Conservation (phyloP, 192 early-diverging fungal genomes). For the Linnemannia zychae region DNA sequence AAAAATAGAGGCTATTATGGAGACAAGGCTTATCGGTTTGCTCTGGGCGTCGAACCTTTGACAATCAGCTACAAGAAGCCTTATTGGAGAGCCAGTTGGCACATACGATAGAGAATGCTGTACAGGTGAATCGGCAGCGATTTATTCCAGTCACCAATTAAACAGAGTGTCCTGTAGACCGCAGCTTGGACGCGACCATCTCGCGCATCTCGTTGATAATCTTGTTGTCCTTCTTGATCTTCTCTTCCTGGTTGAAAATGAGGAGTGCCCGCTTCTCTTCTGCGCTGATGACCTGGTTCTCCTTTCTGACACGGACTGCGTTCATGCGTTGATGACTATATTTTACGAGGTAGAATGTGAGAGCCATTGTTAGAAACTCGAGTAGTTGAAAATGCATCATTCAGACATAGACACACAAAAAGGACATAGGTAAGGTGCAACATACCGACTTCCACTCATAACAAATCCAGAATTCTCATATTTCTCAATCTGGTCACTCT, state of each 20-base stretch:
- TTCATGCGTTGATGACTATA: slow-evolving; percentile 90
- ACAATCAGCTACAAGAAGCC: too few species aligned
- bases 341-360: not conserved
- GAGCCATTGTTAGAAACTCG: not conserved
- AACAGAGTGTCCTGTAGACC: slow-evolving; percentile 50
- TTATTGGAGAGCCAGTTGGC: too few species aligned
- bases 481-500: slow-evolving; percentile 84
- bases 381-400: not conserved
- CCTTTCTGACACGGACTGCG: slow-evolving; percentile 95
- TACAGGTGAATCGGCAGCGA: too few species aligned
- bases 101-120: too few species aligned
- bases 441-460: slow-evolving; percentile 92
- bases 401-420: not conserved
- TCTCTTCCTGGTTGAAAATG: slow-evolving; percentile 91
- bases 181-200: slow-evolving; percentile 76
- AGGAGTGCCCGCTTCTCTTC: slow-evolving; percentile 93
- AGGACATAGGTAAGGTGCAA: not conserved
- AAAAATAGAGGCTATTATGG: too few species aligned
- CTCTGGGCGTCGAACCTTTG: too few species aligned
- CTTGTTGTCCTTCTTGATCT: slow-evolving; percentile 89
- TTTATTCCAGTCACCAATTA: not conserved
- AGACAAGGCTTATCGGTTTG: too few species aligned
- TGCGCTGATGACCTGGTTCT: slow-evolving; percentile 96
- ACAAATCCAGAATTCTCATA: slow-evolving; percentile 94
- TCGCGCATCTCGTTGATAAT: slow-evolving; percentile 94